Evolutionary conservation across 345 rosid species (phyloP).

Genomic region (Reutealis trisperma): DNA sequence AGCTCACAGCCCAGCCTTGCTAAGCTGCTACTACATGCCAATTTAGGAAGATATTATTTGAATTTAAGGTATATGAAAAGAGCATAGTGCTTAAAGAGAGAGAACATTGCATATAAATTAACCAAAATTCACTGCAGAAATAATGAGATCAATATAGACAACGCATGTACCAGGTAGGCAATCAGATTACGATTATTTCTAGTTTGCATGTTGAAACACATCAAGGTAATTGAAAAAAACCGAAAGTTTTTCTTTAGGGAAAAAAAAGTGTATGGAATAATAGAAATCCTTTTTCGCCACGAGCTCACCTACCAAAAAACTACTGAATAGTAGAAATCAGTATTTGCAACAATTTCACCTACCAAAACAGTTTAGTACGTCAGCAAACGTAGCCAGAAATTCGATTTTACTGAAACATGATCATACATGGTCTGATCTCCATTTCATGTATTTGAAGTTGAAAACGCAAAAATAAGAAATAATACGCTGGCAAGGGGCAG

Average conservation of each 20-base stretch:
- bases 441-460: constrained; percentile 25
- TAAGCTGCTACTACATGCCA: no score
- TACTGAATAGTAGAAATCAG: constrained; percentile 3
- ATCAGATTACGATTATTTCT: neutral
- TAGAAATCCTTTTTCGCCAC: neutral
- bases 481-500: constrained; percentile 2
- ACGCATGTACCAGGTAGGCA: neutral
- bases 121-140: neutral
- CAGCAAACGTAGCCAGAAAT: constrained; percentile 44
- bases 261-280: neutral
- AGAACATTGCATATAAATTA: neutral
- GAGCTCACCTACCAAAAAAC: neutral
- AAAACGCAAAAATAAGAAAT: neutral
- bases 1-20: neutral
- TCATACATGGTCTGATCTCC: constrained; percentile 23
- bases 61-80: neutral
- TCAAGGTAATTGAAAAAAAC: neutral
- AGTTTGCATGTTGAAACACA: constrained; percentile 1
- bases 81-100: neutral
- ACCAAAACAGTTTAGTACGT: constrained; percentile 48
- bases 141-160: neutral
- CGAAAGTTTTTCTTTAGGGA: no score
- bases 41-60: neutral
- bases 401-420: constrained; percentile 29
- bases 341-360: constrained; percentile 35